A percentile compares a stretch with the other conserved stretches of the same genome.
These are phyloP conservation scores for Chlorella sp. DNA, from an alignment of 139 green algal species.

Conservation along the genomic window DNA sequence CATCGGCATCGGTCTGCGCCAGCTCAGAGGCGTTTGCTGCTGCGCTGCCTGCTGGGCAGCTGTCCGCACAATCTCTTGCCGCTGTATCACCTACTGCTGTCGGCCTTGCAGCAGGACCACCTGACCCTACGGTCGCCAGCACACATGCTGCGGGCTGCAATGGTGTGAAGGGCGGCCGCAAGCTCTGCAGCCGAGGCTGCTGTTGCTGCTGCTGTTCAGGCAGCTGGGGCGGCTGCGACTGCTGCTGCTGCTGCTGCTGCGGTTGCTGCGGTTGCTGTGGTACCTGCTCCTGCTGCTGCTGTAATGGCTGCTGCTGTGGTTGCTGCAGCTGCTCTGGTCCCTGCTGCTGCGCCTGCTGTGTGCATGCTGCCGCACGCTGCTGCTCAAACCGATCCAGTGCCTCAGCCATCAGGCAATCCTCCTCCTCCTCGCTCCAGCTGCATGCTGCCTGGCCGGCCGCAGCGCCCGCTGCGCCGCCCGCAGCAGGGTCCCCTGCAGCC, in stretches of 20 bases:
- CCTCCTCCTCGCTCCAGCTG: not conserved
- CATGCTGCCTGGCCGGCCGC: not conserved
- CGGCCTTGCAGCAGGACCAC: not conserved
- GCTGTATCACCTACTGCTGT: not conserved
- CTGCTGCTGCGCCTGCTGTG: not conserved
- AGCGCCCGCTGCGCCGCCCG: not conserved
- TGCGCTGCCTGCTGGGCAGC: not conserved
- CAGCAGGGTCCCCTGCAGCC: not conserved
- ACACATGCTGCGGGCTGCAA: not conserved
- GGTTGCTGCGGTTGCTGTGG: too few relatives aligned
- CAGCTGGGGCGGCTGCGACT: too few relatives aligned
- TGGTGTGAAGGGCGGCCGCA: too few relatives aligned
- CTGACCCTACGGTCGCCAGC: too few relatives aligned
- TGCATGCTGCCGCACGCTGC: not conserved
- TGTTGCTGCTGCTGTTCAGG: too few relatives aligned
- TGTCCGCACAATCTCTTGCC: not conserved
- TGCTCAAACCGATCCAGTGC: slow-evolving; percentile 11
- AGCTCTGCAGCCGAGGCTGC: too few relatives aligned
- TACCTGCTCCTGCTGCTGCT: not conserved
- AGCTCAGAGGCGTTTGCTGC: too few relatives aligned
- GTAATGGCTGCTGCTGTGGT: not conserved
- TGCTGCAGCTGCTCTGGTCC: not conserved
- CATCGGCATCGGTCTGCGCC: too few relatives aligned
- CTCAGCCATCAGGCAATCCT: slow-evolving; percentile 22
- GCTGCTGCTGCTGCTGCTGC: too few relatives aligned